These are phyloP conservation scores for Moricandia arvensis DNA, from an alignment of 345 rosid genomes.

Conservation along the genomic window DNA sequence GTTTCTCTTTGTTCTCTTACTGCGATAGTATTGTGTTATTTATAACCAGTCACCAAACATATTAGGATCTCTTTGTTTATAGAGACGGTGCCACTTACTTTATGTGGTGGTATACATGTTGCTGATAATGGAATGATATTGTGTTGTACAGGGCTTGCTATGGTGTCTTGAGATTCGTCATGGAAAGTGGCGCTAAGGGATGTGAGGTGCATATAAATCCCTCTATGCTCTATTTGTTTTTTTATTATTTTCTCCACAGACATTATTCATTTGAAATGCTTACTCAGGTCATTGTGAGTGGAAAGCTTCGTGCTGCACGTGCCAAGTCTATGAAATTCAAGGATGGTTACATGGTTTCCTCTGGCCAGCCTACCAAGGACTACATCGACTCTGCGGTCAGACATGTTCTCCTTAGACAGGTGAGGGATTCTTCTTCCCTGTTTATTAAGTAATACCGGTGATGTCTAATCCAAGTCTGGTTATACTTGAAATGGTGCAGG, in stretches of 20 bases:
- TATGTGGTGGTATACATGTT: no score
- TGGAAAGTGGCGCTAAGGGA: conserved; percentile 94
- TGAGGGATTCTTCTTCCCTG: not conserved
- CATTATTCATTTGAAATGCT: not conserved
- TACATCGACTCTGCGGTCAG: conserved; percentile 58
- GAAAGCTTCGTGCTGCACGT: conserved; percentile 83
- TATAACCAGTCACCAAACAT: no score
- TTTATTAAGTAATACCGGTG: not conserved
- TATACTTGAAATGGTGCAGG: not conserved
- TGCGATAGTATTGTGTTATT: no score
- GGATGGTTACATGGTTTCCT: conserved; percentile 93
- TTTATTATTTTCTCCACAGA: not conserved
- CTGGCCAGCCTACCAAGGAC: conserved; percentile 83
- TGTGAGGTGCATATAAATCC: conserved; percentile 55
- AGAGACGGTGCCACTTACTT: no score
- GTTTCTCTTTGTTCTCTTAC: not conserved
- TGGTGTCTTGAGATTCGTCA: conserved; percentile 78
- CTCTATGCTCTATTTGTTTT: not conserved
- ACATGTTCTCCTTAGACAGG: not conserved
- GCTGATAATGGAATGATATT: not conserved
- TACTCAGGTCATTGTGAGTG: conserved; percentile 81
- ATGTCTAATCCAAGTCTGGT: not conserved
- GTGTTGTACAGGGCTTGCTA: conserved; percentile 66
- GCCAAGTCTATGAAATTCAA: conserved; percentile 90
- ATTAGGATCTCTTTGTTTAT: no score